Evolutionary conservation across 495 filamentous ascomycete genomes (phyloP), one percentile per base, ranked within the genome.

Genomic region (Neurospora cerealis): DNA sequence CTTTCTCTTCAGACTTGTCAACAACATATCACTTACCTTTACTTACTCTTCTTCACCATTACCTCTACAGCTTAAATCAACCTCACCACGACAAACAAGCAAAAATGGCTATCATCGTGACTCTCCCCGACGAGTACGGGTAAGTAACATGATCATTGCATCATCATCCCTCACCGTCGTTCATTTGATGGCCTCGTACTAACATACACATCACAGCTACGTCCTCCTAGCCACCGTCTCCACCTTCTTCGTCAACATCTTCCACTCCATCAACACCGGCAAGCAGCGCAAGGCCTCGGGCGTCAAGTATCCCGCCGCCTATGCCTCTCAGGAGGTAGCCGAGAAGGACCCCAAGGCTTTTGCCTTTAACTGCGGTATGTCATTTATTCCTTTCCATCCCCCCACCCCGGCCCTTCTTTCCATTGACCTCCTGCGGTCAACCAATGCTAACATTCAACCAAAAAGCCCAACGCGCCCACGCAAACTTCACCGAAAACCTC

Each of bases 401-500:
- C 15, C 2, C 17, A 6, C 24, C 19, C 6, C 39, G n/a, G n/a
- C n/a, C 13, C 13, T 41, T 41, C 39, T 15, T 41, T 17, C 4
- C 0, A 41, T n/a, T n/a, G n/a, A 41, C 41, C 17, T 17, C 15
- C 15, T 17, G 13, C n/a, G n/a, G 39, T 41, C 13, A 41, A 41
- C 6, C 4, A 6, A 42, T 7, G 40, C 78, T 88, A 86, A 71
- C 44, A 72, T 28, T 7, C 19, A 41, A 41, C 4, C n/a, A 38
- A 21, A 62, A 70, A 83, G 89, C 90, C 48, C 92, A 94, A 80
- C 88, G 92, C 71, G 89, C 91, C 6, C 92, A 94, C 83, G 78
- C 82, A 74, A 93, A 93, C 82, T 93, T 87, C 81, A 84, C 88
- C 69, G 92, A 94, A 81, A 91, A 91, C 79, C 80, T 88, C 21